phyloP scores from a whole-genome alignment of 2,329 filamentous ascomycete species.

The Aspergillus sp. region DNA sequence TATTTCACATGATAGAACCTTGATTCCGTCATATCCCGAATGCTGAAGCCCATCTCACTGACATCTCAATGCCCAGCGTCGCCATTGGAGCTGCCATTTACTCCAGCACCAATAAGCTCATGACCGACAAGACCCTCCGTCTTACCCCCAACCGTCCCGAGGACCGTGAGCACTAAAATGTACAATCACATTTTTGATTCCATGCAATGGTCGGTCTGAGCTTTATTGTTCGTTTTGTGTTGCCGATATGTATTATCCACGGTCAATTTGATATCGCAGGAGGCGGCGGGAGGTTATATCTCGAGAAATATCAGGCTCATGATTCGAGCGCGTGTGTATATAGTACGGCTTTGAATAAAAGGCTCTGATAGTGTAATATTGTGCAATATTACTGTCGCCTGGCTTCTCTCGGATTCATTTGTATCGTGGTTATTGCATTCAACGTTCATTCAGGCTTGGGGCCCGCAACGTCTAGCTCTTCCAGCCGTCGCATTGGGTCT shows the following conservation, averaged over 20 bases:
- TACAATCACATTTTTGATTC: constrained; percentile 33
- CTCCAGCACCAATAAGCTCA: constrained; percentile 78
- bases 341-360: constrained; percentile 34
- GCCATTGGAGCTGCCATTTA: constrained; percentile 78
- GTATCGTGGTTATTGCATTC: constrained; percentile 16
- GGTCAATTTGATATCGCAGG: constrained; percentile 27
- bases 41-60: constrained; percentile 15
- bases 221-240: constrained; percentile 20
- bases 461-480: constrained; percentile 90
- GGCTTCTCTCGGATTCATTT: constrained; percentile 16
- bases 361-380: constrained; percentile 28
- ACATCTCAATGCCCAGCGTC: constrained; percentile 45
- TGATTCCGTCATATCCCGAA: constrained; percentile 19
- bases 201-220: constrained; percentile 28
- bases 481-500: constrained; percentile 94
- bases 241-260: constrained; percentile 31
- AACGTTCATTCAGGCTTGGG: constrained; percentile 69
- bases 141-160: constrained; percentile 68
- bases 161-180: constrained; percentile 41
- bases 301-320: constrained; percentile 26
- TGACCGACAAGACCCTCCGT: constrained; percentile 88
- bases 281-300: constrained; percentile 18
- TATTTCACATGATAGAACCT: constrained; percentile 14
- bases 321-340: constrained; percentile 39
- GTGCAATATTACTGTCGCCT: constrained; percentile 28